These are phyloP conservation scores for Silene conica DNA, from an alignment of 148 eudicot species.

Conservation along the genomic window DNA sequence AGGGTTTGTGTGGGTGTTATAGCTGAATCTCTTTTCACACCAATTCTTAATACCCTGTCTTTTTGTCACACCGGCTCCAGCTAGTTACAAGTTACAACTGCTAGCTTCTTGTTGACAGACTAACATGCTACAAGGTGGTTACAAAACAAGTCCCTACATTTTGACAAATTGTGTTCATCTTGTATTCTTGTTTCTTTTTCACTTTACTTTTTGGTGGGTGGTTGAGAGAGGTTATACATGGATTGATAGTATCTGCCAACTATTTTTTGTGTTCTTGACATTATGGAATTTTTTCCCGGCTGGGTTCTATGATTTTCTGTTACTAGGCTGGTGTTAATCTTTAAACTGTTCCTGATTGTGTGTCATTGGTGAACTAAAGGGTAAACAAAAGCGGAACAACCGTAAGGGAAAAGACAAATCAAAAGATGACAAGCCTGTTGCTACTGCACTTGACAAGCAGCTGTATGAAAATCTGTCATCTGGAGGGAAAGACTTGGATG, in stretches of 20 bases:
- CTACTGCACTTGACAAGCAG: slow-evolving; percentile 35
- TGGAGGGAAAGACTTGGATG: slow-evolving; percentile 35
- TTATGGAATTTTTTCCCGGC: not conserved
- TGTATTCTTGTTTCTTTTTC: not conserved
- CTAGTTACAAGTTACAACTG: not conserved
- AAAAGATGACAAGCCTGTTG: slow-evolving; percentile 56
- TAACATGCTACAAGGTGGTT: not conserved
- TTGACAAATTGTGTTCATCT: not conserved
- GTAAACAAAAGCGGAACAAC: slow-evolving; percentile 78
- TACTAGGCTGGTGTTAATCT: not conserved
- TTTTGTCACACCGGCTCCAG: not conserved
- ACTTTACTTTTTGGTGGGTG: not conserved
- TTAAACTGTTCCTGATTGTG: not conserved
- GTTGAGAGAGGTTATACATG: not conserved
- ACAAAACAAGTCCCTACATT: not conserved
- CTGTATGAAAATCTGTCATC: slow-evolving; percentile 30
- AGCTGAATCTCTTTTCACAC: too few relatives aligned
- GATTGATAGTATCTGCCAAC: not conserved
- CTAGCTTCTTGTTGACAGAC: not conserved
- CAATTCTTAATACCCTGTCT: not conserved
- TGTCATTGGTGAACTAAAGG: slow-evolving; percentile 34
- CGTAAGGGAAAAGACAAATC: slow-evolving; percentile 78
- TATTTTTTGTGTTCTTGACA: not conserved
- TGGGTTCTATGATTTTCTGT: not conserved
- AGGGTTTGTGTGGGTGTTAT: too few relatives aligned